Conservation (phyloP, 2,329 filamentous ascomycete species). For the Calonectria pauciramosa region DNA sequence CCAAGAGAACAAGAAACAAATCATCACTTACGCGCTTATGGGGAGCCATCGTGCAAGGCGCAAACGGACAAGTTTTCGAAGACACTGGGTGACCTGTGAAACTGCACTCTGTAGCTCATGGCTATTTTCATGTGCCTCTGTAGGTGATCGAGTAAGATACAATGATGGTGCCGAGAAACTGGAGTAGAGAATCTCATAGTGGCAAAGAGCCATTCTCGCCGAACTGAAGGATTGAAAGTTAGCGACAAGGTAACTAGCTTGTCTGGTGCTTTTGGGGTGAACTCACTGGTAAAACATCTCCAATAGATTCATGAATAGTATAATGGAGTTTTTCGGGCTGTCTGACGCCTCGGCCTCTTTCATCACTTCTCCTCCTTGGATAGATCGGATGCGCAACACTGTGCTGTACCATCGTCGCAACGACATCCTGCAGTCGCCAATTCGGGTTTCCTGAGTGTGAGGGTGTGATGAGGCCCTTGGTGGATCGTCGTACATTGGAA, state of each 20-base stretch:
- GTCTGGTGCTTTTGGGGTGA: rapidly evolving
- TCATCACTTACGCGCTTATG: conserved; percentile 40
- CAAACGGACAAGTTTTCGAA: conserved; percentile 33
- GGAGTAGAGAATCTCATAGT: conserved; percentile 39
- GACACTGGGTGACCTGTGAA: conserved; percentile 39
- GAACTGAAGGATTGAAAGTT: conserved; percentile 22
- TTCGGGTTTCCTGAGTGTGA: conserved; percentile 10
- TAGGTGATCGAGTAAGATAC: conserved; percentile 3
- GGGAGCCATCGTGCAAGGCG: conserved; percentile 38
- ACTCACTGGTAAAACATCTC: conserved; percentile 47
- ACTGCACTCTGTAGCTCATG: conserved; percentile 40
- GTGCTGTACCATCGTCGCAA: conserved; percentile 39
- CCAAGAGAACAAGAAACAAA: rapidly evolving
- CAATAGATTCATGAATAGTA: conserved; percentile 39
- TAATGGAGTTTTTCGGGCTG: conserved; percentile 30
- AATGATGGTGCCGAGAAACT: conserved; percentile 29
- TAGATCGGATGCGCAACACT: conserved; percentile 32
- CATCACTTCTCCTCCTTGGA: conserved; percentile 26
- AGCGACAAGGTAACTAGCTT: background rate
- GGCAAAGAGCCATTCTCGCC: conserved; percentile 36
- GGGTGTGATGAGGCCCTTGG: conserved; percentile 14
- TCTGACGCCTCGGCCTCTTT: conserved; percentile 13
- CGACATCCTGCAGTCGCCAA: conserved; percentile 37
- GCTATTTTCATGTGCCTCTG: conserved; percentile 31
- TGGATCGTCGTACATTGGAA: conserved; percentile 24